Conservation (phyloP, 345 rosid species). For the Pugionium dolabratum region DNA sequence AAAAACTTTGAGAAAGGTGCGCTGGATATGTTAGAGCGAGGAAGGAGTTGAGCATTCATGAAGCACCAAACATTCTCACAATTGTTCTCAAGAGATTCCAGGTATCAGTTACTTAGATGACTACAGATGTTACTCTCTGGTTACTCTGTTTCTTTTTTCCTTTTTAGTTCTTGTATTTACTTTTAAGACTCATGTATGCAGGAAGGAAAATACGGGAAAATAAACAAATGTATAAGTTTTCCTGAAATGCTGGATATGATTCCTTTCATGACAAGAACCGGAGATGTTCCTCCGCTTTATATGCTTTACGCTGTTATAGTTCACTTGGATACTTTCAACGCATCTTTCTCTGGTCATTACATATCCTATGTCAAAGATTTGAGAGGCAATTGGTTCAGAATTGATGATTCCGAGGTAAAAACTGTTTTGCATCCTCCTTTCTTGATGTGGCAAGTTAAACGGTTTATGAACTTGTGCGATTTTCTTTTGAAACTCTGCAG, state of each 20-base stretch:
- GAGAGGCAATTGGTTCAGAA: conserved; percentile 74
- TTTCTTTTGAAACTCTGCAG: conserved; percentile 41
- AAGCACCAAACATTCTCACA: conserved; percentile 85
- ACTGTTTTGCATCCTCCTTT: background rate
- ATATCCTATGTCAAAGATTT: conserved; percentile 74
- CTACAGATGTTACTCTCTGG: background rate
- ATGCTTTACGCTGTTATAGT: conserved; percentile 77
- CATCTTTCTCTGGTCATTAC: conserved; percentile 83
- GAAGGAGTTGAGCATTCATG: conserved; percentile 78
- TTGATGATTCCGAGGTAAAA: conserved; percentile 76
- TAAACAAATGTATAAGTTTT: conserved; percentile 71
- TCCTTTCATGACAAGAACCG: conserved; percentile 73
- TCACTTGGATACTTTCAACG: conserved; percentile 83
- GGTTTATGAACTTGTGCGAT: conserved; percentile 1
- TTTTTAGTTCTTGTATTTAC: background rate
- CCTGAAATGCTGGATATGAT: conserved; percentile 85
- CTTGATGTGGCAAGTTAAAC: background rate
- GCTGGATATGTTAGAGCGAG: conserved; percentile 74
- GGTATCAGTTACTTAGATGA: conserved; percentile 45
- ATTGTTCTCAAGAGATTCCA: conserved; percentile 87
- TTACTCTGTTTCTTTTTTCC: background rate
- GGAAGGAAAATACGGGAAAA: conserved; percentile 82
- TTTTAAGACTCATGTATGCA: conserved; percentile 32
- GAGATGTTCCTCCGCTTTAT: conserved; percentile 75
- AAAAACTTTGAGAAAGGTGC: conserved; percentile 48